phyloP scores from a whole-genome alignment of 176 grass and related monocot genomes.

The Phoenix dactylifera region DNA sequence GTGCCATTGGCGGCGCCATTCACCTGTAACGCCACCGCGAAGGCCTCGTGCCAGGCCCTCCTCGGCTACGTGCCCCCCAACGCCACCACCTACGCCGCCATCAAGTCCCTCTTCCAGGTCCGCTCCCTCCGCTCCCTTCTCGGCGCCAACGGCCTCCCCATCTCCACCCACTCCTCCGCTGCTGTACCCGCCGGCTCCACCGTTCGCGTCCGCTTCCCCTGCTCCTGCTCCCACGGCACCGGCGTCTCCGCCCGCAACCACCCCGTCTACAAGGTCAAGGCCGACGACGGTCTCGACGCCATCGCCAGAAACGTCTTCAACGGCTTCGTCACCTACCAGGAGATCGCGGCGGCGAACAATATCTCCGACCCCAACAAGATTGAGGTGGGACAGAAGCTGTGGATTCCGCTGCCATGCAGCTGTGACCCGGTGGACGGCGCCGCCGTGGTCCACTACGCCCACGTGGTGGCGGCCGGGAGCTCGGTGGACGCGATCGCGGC shows the following conservation, averaged over 20 bases:
- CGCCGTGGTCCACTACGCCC: constrained; percentile 57
- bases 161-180: constrained; percentile 30
- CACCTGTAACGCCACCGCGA: constrained; percentile 43
- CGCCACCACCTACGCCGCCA: constrained; percentile 47
- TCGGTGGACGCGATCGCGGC: constrained; percentile 42
- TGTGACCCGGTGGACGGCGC: constrained; percentile 49
- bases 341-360: constrained; percentile 78
- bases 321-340: constrained; percentile 61
- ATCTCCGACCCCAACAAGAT: constrained; percentile 53
- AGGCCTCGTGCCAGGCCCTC: constrained; percentile 61
- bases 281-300: constrained; percentile 56
- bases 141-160: constrained; percentile 51
- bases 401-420: constrained; percentile 93
- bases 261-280: constrained; percentile 53
- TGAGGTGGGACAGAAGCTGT: constrained; percentile 49
- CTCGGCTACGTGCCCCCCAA: constrained; percentile 60
- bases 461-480: constrained; percentile 42
- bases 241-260: constrained; percentile 45
- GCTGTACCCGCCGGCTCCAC: constrained; percentile 22
- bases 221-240: constrained; percentile 65
- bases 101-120: constrained; percentile 70
- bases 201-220: constrained; percentile 65
- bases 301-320: constrained; percentile 39
- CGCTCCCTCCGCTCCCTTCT: constrained; percentile 72
- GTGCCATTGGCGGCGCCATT: constrained; percentile 53